Evolutionary conservation across 768 basidiomycete species (phyloP).

Genomic region (Coprinellus aureogranulatus): DNA sequence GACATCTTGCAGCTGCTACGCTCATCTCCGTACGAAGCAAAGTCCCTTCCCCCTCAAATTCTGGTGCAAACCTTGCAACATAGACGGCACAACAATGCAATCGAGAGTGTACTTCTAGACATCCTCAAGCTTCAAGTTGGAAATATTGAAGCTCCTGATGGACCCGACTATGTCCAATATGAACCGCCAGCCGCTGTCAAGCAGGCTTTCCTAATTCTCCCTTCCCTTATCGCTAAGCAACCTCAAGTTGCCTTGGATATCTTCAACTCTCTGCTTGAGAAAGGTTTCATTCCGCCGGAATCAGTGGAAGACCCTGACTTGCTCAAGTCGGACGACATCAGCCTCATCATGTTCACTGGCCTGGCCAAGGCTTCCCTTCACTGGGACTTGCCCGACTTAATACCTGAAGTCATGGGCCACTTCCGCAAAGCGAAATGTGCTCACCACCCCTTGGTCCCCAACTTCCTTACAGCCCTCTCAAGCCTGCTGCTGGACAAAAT

Average conservation of each 20-base stretch:
- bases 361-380: conserved; percentile 51
- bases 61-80: background rate
- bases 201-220: conserved; percentile 41
- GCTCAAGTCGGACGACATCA: conserved; percentile 34
- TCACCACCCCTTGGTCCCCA: conserved; percentile 22
- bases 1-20: background rate
- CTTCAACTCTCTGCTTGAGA: conserved; percentile 47
- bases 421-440: conserved; percentile 27
- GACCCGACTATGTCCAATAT: conserved; percentile 16
- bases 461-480: conserved; percentile 36
- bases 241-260: conserved; percentile 41
- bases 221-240: conserved; percentile 36
- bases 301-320: conserved; percentile 39
- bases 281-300: conserved; percentile 44
- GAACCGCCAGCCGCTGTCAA: conserved; percentile 36
- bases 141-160: conserved; percentile 8
- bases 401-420: conserved; percentile 35
- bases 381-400: conserved; percentile 52
- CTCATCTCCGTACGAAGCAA: conserved; percentile 2
- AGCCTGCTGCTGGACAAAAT: conserved; percentile 35
- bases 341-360: conserved; percentile 46
- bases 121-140: background rate
- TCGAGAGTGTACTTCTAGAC: background rate
- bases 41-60: background rate
- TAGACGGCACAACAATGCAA: background rate